Percentiles rank a stretch among this genome's conserved stretches.
Evolutionary conservation across 306 rosid genomes (phyloP).

Genomic region (Gynostemma pentaphyllum): DNA sequence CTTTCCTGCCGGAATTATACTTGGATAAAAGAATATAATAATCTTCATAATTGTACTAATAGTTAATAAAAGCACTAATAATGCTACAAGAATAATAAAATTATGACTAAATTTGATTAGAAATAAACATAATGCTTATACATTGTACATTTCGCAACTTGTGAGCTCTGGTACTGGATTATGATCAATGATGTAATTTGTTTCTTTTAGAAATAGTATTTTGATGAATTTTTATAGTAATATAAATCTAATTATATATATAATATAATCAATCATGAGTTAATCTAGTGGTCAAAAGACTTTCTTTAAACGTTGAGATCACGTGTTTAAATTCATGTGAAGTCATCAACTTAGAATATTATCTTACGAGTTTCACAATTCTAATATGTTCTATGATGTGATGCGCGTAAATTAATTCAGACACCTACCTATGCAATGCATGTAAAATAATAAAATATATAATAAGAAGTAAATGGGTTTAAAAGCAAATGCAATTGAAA

Average conservation of each 20-base stretch:
- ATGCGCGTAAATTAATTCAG: too few relatives aligned
- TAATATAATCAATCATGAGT: too few relatives aligned
- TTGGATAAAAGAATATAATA: conserved; percentile 3
- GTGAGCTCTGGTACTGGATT: conserved; percentile 20
- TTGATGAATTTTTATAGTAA: not conserved
- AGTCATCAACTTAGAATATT: too few relatives aligned
- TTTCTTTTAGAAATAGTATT: conserved; percentile 12
- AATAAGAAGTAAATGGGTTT: conserved; percentile 20
- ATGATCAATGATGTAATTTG: conserved; percentile 47
- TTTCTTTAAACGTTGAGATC: too few relatives aligned
- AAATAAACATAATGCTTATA: conserved; percentile 36
- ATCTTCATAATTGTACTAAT: not conserved
- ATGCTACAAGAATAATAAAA: not conserved
- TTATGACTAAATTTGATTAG: not conserved
- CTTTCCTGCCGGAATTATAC: conserved; percentile 16
- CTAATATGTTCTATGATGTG: too few relatives aligned
- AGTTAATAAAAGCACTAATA: not conserved
- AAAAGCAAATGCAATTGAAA: conserved; percentile 5
- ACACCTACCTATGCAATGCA: too few relatives aligned
- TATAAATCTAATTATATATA: too few relatives aligned
- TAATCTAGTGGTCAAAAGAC: too few relatives aligned
- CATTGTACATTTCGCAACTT: conserved; percentile 41
- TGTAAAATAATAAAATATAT: too few relatives aligned
- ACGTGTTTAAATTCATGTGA: too few relatives aligned
- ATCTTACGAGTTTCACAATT: too few relatives aligned